These are phyloP conservation scores for Aspergillus spinulosporus DNA, from an alignment of 2,329 filamentous ascomycete species.

Conservation along the genomic window DNA sequence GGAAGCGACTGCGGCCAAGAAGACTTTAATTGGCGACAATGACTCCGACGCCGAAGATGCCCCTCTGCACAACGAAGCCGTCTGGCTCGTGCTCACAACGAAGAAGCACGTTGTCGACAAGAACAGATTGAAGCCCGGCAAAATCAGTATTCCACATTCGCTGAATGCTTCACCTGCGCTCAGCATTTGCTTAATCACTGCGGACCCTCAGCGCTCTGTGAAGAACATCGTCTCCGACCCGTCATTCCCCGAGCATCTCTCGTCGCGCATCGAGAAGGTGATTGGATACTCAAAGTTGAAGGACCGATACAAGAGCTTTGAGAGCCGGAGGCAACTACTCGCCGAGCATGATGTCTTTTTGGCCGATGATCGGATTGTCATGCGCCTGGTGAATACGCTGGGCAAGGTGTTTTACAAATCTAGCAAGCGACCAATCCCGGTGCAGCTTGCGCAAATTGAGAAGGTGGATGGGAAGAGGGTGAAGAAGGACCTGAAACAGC, in stretches of 20 bases:
- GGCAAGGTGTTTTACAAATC: constrained; percentile 95
- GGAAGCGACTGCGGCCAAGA: constrained; percentile 52
- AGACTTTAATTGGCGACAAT: constrained; percentile 54
- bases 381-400: constrained; percentile 70
- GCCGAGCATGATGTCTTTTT: constrained; percentile 91
- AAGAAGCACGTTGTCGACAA: constrained; percentile 71
- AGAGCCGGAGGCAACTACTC: constrained; percentile 78
- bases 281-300: constrained; percentile 84
- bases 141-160: constrained; percentile 75
- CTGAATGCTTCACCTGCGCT: constrained; percentile 66
- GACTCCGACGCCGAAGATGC: constrained; percentile 48
- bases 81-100: constrained; percentile 64
- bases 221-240: constrained; percentile 81
- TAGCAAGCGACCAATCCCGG: constrained; percentile 81
- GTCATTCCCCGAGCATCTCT: constrained; percentile 67
- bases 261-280: constrained; percentile 69
- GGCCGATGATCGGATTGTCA: constrained; percentile 80
- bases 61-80: constrained; percentile 50
- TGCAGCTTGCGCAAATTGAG: constrained; percentile 66
- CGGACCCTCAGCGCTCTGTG: constrained; percentile 78
- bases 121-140: constrained; percentile 76
- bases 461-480: constrained; percentile 61
- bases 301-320: constrained; percentile 84
- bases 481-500: constrained; percentile 51
- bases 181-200: constrained; percentile 82